Base-by-base conservation (phyloP, 1,139 yeast species). In the Taiozyma sp. region DNA sequence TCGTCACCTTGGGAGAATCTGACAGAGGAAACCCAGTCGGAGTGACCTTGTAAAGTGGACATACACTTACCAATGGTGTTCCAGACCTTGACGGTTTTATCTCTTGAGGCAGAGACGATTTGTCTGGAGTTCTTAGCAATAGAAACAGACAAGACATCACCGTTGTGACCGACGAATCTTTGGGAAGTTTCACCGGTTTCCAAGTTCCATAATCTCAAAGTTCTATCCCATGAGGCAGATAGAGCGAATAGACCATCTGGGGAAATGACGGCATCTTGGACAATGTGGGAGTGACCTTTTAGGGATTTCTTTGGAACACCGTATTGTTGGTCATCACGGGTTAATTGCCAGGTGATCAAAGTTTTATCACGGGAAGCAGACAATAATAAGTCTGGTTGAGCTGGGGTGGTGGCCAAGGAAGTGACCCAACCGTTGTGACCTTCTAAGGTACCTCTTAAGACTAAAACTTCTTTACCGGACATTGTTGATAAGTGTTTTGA, bases 331-430 rank as follows among this genome's bases (percentile, higher is more conserved):
- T 91, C 97, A 71, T 91, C 97, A 72, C 96, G 93, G 74, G 98
- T 92, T 79, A 92, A 85, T 80, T 90, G 87, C 99, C 98, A 93
- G 77, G 93, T 91, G 81, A 95, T 92, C 77, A 93, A 84, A 70
- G 96, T 83, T 87, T 93, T 92, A 80, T 93, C 99, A 83, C 99
- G 89, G 73, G 99, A 93, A 75, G 95, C 97, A 71, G 99, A 95
- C 77, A 93, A 84, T 72, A 93, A 87, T 73, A 93, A 81, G 78
- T 95, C 97, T 79, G 99, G 99, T 85, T 91, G 91, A 75, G 93
- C 93, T 71, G 93, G 89, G 74, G 97, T 87, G 80, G 98, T 93
- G 79, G 98, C 96, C 71, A 93, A 84, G 76, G 97, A 85, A 66
- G 99, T 93, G 73, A 93, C 99, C 98, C 98, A 93, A 71, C 84